Base-by-base conservation (phyloP, 176 grass and related monocot genomes). In the Panicum miliaceum region DNA sequence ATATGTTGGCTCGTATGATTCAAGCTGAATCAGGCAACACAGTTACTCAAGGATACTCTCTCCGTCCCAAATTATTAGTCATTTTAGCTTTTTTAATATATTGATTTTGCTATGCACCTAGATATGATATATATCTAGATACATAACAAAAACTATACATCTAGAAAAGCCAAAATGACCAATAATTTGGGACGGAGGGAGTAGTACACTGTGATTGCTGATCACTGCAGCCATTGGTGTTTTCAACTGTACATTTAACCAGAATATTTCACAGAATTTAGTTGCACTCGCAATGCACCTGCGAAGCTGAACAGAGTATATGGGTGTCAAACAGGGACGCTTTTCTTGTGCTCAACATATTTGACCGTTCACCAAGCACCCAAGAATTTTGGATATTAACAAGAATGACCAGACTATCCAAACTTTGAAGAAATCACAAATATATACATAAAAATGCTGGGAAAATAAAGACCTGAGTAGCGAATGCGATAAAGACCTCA, bases 391-490 rank as follows among this genome's bases (percentile, higher is more conserved):
- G 3, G 36, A 52, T 32, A 29, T 29, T 72, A 26, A 68, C 19
- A 19, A 19, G 51, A 76, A 53, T 35, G 34, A 38, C 41, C 26
- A 76, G 10, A 20, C 20, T 15, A 50, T 82, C 40, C 34, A 69
- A 82, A 60, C 41, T 53, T 82, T 60, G 56, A 11, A 54, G 18
- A 54, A 54, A 54, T 54, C 68, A 63, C 63, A 82, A 37, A 71
- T 58, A 71, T 35, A 35, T 65, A 66, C 60, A 80, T 25, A n/a
- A 2, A 37, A 65, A 23, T 26, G 34, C 20, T 63, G 61, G 2
- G 3, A 75, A 37, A 23, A 25, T 47, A 47, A 19, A 65, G 50
- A 13, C 11, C 5, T n/a, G 14, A 78, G 8, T 35, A 26, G 8
- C 7, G n/a, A n/a, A n/a, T n/a, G n/a, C n/a, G n/a, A 25, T 47